phyloP scores from a whole-genome alignment of 2,329 filamentous ascomycete species.

The Paecilomyces sp. region DNA sequence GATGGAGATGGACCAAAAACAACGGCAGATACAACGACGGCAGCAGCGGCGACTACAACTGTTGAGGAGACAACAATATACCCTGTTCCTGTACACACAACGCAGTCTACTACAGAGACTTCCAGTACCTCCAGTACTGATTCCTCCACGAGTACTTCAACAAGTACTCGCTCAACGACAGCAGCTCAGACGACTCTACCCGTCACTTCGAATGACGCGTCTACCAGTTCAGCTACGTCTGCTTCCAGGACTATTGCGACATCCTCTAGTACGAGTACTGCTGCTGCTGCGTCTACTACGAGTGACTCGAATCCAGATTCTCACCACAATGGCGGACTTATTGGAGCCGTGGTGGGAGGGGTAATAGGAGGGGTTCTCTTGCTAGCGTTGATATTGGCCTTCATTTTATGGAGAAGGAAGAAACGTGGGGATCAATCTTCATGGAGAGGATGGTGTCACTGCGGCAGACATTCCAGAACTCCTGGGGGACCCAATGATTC shows the following conservation, averaged over 20 bases:
- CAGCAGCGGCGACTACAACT: not conserved
- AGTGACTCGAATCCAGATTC: not conserved
- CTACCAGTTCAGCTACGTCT: not conserved
- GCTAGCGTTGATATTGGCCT: not conserved
- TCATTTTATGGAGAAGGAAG: not conserved
- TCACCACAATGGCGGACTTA: not conserved
- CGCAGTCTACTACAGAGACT: not conserved
- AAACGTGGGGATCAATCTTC: not conserved
- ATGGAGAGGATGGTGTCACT: not conserved
- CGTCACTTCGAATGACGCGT: not conserved
- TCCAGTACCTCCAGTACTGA: not conserved
- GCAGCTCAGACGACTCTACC: not conserved
- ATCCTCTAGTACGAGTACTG: not conserved
- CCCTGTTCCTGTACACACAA: not conserved
- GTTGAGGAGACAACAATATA: not conserved
- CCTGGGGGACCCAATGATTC: not conserved
- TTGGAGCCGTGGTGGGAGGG: not conserved
- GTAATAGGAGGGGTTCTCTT: not conserved
- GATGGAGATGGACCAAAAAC: slow-evolving; percentile 8
- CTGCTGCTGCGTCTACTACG: not conserved
- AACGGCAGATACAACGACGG: not conserved
- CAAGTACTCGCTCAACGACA: not conserved
- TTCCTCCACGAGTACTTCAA: not conserved
- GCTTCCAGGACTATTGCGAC: not conserved
- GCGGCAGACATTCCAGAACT: not conserved